These are phyloP conservation scores for Tubosaeta sp. DNA, from an alignment of 768 basidiomycete species.

Conservation along the genomic window DNA sequence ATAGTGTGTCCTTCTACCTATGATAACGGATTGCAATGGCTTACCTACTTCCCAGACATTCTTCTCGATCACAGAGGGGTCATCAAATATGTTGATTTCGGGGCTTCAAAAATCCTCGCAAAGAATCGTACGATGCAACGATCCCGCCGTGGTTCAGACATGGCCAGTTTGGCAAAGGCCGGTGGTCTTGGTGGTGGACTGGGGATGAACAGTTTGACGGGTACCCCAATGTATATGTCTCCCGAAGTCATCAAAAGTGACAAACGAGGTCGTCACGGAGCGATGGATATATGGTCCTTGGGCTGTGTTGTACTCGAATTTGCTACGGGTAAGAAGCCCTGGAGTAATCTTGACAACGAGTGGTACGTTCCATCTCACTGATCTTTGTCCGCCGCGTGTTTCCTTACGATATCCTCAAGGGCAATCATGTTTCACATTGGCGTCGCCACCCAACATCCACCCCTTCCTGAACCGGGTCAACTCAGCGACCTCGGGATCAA, in stretches of 20 bases:
- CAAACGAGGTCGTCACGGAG: slow-evolving; percentile 79
- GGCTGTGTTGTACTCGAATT: slow-evolving; percentile 98
- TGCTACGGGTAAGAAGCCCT: slow-evolving; percentile 94
- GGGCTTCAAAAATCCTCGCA: slow-evolving; percentile 93
- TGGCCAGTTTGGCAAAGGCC: slow-evolving; percentile 29
- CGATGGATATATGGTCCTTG: slow-evolving; percentile 98
- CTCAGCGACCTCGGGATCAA: slow-evolving; percentile 85
- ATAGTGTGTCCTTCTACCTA: slow-evolving; percentile 61
- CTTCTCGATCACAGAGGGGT: slow-evolving; percentile 85
- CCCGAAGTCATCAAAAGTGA: slow-evolving; percentile 98
- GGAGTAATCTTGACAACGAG: slow-evolving; percentile 99
- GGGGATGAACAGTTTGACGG: slow-evolving; percentile 82
- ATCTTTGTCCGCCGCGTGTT: neutral
- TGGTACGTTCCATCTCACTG: slow-evolving; percentile 53
- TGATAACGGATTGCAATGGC: slow-evolving; percentile 2
- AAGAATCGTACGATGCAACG: slow-evolving; percentile 81
- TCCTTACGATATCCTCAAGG: slow-evolving; percentile 43
- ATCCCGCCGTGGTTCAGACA: slow-evolving; percentile 55
- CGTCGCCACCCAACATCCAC: slow-evolving; percentile 93
- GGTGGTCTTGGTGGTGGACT: slow-evolving; percentile 36
- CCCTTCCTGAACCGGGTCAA: slow-evolving; percentile 87
- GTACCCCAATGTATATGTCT: slow-evolving; percentile 99
- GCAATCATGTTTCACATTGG: slow-evolving; percentile 99
- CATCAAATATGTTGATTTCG: slow-evolving; percentile 97
- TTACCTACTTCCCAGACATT: slow-evolving; percentile 61